These are phyloP conservation scores for Lasiodiplodia citricola DNA, from an alignment of 2,329 filamentous ascomycete genomes.

Conservation along the genomic window DNA sequence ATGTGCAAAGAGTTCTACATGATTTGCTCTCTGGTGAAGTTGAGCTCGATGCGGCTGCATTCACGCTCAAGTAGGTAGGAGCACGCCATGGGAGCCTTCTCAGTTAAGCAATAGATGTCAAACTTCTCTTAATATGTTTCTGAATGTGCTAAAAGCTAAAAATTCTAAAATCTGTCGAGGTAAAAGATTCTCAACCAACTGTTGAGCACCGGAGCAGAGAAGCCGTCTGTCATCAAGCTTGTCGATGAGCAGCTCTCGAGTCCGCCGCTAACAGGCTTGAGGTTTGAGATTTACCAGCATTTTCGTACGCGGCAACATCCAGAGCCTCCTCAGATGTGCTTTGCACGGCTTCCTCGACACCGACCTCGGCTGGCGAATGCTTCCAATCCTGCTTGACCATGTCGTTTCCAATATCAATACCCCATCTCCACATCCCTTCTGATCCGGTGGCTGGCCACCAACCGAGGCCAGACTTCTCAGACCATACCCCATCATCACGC, in stretches of 20 bases:
- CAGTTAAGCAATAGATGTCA: too few relatives aligned
- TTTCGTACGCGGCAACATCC: not conserved
- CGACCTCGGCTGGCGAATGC: not conserved
- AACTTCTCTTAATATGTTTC: too few relatives aligned
- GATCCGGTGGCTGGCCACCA: not conserved
- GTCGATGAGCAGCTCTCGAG: not conserved
- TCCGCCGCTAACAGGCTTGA: not conserved
- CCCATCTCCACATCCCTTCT: not conserved
- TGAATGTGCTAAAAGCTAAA: too few relatives aligned
- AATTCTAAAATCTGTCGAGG: too few relatives aligned
- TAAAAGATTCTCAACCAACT: too few relatives aligned
- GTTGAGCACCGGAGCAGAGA: not conserved
- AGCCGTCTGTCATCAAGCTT: not conserved
- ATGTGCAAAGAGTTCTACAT: too few relatives aligned
- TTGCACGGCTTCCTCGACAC: not conserved
- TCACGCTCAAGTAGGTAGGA: too few relatives aligned
- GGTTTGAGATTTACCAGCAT: not conserved
- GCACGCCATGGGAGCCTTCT: too few relatives aligned
- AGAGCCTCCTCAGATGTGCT: not conserved
- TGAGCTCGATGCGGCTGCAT: too few relatives aligned
- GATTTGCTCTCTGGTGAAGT: too few relatives aligned
- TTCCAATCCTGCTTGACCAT: not conserved
- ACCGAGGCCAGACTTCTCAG: not conserved
- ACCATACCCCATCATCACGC: not conserved
- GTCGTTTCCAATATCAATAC: not conserved